Evolutionary conservation across 768 basidiomycete genomes (phyloP), one percentile per base, ranked within the genome.

Genomic region (Naganishia antarctica): DNA sequence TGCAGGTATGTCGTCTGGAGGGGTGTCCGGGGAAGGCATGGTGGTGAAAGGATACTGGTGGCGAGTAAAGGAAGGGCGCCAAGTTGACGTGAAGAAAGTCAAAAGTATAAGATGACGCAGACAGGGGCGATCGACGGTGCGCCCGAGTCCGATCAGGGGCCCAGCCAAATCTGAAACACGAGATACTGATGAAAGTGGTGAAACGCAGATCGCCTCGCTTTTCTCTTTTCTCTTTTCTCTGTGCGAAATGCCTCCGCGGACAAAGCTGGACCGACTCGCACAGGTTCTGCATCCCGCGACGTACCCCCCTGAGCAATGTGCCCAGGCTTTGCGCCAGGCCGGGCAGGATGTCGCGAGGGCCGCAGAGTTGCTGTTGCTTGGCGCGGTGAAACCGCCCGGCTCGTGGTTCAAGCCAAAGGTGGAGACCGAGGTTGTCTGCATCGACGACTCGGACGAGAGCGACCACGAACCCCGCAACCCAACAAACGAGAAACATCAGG

Each of bases 231-330:
- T n/a, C n/a, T n/a, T n/a, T n/a, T n/a, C n/a, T n/a, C n/a, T n/a
- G n/a, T n/a, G n/a, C n/a, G n/a, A n/a, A n/a, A n/a, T n/a, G n/a
- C n/a, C n/a, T n/a, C n/a, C n/a, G n/a, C n/a, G n/a, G n/a, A 62
- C 37, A 12, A 29, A 23, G 34, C 9, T 48, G 66, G 31, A 72
- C 8, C 29, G 71, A 49, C 58, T 77, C 16, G 70, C 69, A 6
- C 51, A 70, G 0, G 69, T 77, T 16, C 71, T 77, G 47, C 70
- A 73, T 57, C 76, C 76, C 4, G 67, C 71, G 21, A 66, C 67
- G 1, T 75, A 64, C 43, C 57, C 71, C 3, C 37, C 61, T 9
- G 68, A 66, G 8, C 53, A 68, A 32, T 67, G 67, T 23, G 43
- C 70, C 25, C 44, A 60, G 15, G 71, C 77, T 1, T 65, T 78